Conservation (phyloP, 805 yeast species). For the Hanseniaspora occidentalis region DNA sequence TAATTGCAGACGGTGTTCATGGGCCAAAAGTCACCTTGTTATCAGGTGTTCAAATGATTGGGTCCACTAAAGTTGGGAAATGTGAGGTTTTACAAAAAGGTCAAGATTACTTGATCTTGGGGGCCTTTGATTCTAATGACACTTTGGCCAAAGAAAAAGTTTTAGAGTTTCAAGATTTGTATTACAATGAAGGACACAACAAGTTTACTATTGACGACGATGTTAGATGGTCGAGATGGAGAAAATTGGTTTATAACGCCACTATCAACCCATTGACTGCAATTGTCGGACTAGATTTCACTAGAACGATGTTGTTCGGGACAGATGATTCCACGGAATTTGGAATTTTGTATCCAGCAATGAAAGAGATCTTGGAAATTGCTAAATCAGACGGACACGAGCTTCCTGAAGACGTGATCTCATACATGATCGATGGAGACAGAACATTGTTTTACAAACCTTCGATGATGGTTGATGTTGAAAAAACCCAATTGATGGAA, state of each 20-base stretch:
- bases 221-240: conserved; percentile 38
- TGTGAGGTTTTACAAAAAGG: conserved; percentile 7
- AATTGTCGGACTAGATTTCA: conserved; percentile 30
- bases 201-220: conserved; percentile 8
- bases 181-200: conserved; percentile 11
- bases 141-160: conserved; percentile 6
- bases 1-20: conserved; percentile 5
- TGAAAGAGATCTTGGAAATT: conserved; percentile 51
- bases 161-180: conserved; percentile 7
- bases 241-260: conserved; percentile 59
- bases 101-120: conserved; percentile 8
- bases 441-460: conserved; percentile 51
- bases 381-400: conserved; percentile 59
- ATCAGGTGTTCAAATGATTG: conserved; percentile 11
- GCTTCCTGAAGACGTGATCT: conserved; percentile 37
- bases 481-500: conserved; percentile 58
- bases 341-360: conserved; percentile 49
- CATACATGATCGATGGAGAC: conserved; percentile 42
- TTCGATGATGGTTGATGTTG: conserved; percentile 59
- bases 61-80: conserved; percentile 13
- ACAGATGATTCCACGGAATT: conserved; percentile 36
- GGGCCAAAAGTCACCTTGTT: conserved; percentile 7
- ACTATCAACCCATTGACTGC: conserved; percentile 52
- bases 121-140: conserved; percentile 10
- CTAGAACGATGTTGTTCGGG: conserved; percentile 7